Base-by-base conservation (phyloP, 371 early-diverging fungal species). In the Rhizopus microsporus region DNA sequence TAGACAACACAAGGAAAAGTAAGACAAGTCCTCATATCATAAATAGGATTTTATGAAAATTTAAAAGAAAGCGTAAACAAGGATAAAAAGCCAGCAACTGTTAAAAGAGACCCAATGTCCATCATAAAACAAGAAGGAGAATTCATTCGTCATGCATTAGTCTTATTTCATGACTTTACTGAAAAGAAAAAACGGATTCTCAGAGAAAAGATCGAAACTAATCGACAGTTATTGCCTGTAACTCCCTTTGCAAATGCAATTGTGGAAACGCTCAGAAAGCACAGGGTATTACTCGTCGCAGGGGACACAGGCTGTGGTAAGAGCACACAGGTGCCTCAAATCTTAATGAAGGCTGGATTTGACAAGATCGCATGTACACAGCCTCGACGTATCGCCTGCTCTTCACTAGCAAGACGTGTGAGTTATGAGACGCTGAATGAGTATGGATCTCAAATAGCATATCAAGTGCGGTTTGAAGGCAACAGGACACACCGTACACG, bases 321-420 rank as follows among this genome's bases (percentile, higher is more conserved):
- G 59, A 84, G 82, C 45, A 90, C 89, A 8, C 95, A 95, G 66
- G 89, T 92, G 4, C 91, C 91, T 7, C 91, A 93, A 57, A 91
- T 88, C 60, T 73, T 91, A 17, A 67, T 86, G 60, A 85, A 85
- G 42, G 86, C 85, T 13, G 89, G 89, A 0, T 87, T 82, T 52
- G 68, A 74, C 34, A 82, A 84, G 46, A 89, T 98, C 47, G 87
- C 93, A 4, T 90, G 95, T 73, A 97, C 99, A 1, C 97, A 97
- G 66, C 97, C 97, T 4, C 81, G 97, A 13, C 82, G 96, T 40
- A 91, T 97, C 59, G 95, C 97, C 0, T 92, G 95, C 45, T 89
- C 86, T 33, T 86, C 92, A 10, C 81, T 98, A n/a, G 93, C 95
- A 4, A 65, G 83, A 51, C 88, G 93, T 56, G 93, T 93, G 0